Conservation (phyloP, 2,329 filamentous ascomycete genomes). For the Endoconidiophora polonica region DNA sequence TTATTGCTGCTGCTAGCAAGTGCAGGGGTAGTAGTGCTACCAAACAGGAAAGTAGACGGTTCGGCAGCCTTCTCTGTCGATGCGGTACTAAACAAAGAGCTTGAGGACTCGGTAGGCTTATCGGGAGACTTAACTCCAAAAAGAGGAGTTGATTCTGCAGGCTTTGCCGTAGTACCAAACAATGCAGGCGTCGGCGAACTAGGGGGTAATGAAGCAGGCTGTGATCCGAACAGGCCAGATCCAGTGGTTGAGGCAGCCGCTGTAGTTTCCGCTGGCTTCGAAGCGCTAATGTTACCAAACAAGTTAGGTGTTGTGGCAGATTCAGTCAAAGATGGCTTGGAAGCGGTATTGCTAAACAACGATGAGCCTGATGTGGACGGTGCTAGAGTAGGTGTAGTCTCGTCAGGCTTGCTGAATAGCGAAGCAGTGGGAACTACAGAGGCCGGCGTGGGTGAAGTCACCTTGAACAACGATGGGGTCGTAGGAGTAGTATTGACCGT, state of each 20-base stretch:
- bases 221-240: slow-evolving; percentile 25
- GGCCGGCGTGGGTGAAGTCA: background rate
- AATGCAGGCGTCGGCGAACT: background rate
- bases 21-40: slow-evolving; percentile 14
- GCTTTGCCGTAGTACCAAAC: background rate
- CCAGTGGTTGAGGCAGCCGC: slow-evolving; percentile 15
- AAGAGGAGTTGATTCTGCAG: background rate
- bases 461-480: slow-evolving; percentile 12
- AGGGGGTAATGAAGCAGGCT: slow-evolving; percentile 18
- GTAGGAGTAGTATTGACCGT: slow-evolving; percentile 4
- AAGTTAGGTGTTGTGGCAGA: slow-evolving; percentile 7
- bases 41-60: slow-evolving; percentile 20
- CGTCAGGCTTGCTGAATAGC: slow-evolving; percentile 10
- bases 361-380: slow-evolving; percentile 4
- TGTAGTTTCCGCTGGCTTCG: slow-evolving; percentile 18
- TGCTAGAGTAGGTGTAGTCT: background rate
- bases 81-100: slow-evolving; percentile 1
- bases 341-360: slow-evolving; percentile 2
- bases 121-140: background rate
- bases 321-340: slow-evolving; percentile 2
- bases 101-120: background rate
- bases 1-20: background rate
- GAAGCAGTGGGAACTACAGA: background rate
- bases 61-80: background rate
- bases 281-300: slow-evolving; percentile 12